These are phyloP conservation scores for Dipodascopsis uninucleata DNA, from an alignment of 805 yeast genomes.

Conservation along the genomic window DNA sequence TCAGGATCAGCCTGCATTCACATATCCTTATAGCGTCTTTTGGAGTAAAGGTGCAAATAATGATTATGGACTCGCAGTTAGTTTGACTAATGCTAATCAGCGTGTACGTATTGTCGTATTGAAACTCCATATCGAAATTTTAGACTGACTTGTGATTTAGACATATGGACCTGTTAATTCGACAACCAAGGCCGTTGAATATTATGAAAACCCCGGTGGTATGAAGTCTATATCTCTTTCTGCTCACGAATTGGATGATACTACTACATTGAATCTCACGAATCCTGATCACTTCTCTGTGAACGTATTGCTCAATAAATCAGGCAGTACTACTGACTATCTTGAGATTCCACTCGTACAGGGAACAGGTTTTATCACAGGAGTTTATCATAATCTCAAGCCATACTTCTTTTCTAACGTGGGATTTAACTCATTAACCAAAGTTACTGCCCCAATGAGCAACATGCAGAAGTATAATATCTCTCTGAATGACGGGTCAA, in stretches of 20 bases:
- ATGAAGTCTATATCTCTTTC: slow-evolving; percentile 55
- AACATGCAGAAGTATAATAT: slow-evolving; percentile 53
- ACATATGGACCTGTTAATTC: slow-evolving; percentile 45
- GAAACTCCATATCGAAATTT: neutral
- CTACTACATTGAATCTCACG: slow-evolving; percentile 31
- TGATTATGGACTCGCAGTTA: slow-evolving; percentile 55
- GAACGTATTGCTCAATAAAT: slow-evolving; percentile 16
- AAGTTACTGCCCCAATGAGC: slow-evolving; percentile 40
- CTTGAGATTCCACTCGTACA: slow-evolving; percentile 45
- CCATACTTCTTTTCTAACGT: slow-evolving; percentile 39
- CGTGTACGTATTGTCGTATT: slow-evolving; percentile 38
- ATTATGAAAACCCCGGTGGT: slow-evolving; percentile 55
- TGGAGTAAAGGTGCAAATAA: slow-evolving; percentile 46
- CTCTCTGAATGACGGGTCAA: slow-evolving; percentile 51
- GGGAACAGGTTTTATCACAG: slow-evolving; percentile 59
- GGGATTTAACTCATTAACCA: slow-evolving; percentile 55
- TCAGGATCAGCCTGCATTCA: slow-evolving; percentile 55
- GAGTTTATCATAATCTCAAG: slow-evolving; percentile 39
- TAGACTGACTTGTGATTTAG: neutral
- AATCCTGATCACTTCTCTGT: slow-evolving; percentile 29
- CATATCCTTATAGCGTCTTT: slow-evolving; percentile 67
- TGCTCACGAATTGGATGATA: slow-evolving; percentile 47
- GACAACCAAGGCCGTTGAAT: slow-evolving; percentile 41
- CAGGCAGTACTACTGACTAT: slow-evolving; percentile 13
- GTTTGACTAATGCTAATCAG: slow-evolving; percentile 49